A percentile compares a stretch with the other conserved stretches of the same genome.
phyloP scores from a whole-genome alignment of 768 basidiomycete genomes.

The Boletus fagicola region DNA sequence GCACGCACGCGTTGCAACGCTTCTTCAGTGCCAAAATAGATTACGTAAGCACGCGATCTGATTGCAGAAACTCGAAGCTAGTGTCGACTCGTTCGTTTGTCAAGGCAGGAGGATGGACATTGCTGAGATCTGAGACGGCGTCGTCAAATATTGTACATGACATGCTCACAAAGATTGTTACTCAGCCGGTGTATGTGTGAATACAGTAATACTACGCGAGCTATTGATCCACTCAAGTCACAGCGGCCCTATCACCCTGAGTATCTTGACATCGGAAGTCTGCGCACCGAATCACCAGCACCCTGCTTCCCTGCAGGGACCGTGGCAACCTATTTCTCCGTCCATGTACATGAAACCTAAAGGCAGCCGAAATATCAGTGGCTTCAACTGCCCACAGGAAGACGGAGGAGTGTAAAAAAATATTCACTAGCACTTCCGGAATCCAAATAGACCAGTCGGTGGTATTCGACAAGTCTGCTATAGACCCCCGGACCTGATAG shows the following conservation, averaged over 20 bases:
- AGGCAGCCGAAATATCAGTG: not conserved
- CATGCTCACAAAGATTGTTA: too few species aligned
- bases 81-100: too few species aligned
- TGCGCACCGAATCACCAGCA: not conserved
- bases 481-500: not conserved
- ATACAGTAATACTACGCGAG: not conserved
- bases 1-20: constrained; percentile 7
- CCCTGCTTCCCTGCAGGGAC: not conserved
- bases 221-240: not conserved
- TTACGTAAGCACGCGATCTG: constrained; percentile 8
- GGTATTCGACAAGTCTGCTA: not conserved
- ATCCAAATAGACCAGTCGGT: not conserved
- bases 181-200: not conserved
- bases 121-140: too few species aligned
- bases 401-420: not conserved
- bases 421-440: not conserved
- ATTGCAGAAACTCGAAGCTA: too few species aligned
- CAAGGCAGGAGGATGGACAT: too few species aligned
- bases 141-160: too few species aligned
- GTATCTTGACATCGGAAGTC: not conserved
- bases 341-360: not conserved
- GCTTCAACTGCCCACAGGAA: not conserved
- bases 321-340: not conserved
- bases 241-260: not conserved
- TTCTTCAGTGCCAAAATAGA: not conserved